Base-by-base conservation (phyloP, 2,329 filamentous ascomycete genomes). In the Fusarium denticulatum region DNA sequence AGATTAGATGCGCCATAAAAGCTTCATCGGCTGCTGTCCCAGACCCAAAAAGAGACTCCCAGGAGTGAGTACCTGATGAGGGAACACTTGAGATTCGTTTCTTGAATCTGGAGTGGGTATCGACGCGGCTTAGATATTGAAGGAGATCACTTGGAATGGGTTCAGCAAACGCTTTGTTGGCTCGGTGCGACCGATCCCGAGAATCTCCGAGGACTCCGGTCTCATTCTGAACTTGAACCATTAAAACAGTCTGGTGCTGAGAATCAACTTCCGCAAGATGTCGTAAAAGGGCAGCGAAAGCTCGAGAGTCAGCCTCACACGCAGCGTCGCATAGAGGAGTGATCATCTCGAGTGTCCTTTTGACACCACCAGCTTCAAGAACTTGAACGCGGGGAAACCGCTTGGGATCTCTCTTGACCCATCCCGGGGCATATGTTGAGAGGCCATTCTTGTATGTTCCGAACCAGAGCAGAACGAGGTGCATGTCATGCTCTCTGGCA, bases 221-320 rank as follows among this genome's bases (percentile, higher is more conserved):
- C 78, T 89, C 87, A 46, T 89, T 89, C 76, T 89, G 85, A n/a
- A 89, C 87, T 69, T 89, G 87, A 1, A 88, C 83, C 87, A 89
- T 89, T 5, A 89, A 70, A 0, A 89, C 86, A 0, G 86, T 89
- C 6, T 80, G 82, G 47, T 88, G 81, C 16, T 81, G 76, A 4
- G 78, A 78, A 50, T 89, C 86, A 9, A 88, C 74, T 6, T 85
- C 78, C 12, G 83, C 82, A 0, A 83, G 60, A 52, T 83, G 79
- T 2, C 47, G 60, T 72, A 82, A 79, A 12, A 83, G 67, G 15
- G 75, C 76, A 1, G 77, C 71, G 37, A 83, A 83, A 0, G 82
- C 82, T 8, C 67, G 69, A 1, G 76, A 72, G 53, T 83, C 82
- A 3, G 82, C 82, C 14, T 72, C 59, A 50, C 80, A 80, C 0